These are phyloP conservation scores for Tuctoria greenei DNA, from an alignment of 176 grass and related monocot genomes.

Conservation along the genomic window DNA sequence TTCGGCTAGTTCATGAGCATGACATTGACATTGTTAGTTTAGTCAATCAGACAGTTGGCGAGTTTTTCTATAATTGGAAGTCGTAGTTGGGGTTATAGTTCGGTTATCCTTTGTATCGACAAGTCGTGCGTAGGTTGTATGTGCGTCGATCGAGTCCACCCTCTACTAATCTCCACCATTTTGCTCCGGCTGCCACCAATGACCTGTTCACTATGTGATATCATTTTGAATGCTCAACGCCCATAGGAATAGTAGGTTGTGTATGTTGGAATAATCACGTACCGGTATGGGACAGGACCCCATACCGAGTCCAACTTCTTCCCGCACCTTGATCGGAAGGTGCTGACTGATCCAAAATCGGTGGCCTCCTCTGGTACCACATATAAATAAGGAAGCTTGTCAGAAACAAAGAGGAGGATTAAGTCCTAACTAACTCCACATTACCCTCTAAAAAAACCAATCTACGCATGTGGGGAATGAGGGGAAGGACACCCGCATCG, in stretches of 20 bases:
- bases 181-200: background rate
- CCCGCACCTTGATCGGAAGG: no score
- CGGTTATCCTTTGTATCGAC: background rate
- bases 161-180: background rate
- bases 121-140: background rate
- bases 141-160: background rate
- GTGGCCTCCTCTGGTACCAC: no score
- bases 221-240: constrained; percentile 5
- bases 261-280: no score
- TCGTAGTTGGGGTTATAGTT: background rate
- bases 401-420: no score
- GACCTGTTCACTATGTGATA: background rate
- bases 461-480: no score
- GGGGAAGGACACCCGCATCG: no score
- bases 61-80: background rate
- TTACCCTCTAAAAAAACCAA: no score
- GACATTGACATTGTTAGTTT: constrained; percentile 8
- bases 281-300: no score
- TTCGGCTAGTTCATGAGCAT: background rate
- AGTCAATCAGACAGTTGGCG: background rate
- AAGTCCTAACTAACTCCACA: no score
- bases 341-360: no score
- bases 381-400: no score
- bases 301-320: no score
- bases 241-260: background rate